A percentile compares a stretch with the other conserved stretches of the same genome.
Evolutionary conservation across 208 protist genomes (phyloP).

Genomic region (Borovskyia barvae): DNA sequence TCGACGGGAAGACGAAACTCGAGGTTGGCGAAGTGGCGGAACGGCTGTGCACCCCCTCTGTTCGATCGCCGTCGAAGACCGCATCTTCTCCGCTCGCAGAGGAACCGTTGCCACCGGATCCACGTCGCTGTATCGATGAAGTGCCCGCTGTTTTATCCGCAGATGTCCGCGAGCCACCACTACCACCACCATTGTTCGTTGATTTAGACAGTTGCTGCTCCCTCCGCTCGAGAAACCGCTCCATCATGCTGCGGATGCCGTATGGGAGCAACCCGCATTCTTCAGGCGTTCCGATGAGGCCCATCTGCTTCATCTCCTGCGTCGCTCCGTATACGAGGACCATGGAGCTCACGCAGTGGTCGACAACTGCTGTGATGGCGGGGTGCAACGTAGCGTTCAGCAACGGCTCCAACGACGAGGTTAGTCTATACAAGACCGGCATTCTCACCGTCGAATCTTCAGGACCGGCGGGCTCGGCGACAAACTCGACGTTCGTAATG

Average conservation of each 20-base stretch:
- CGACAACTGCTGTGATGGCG: conserved; percentile 61
- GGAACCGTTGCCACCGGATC: neutral
- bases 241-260: conserved; percentile 66
- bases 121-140: neutral
- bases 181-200: conserved; percentile 12
- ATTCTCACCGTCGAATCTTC: conserved; percentile 14
- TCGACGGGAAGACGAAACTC: conserved; percentile 40
- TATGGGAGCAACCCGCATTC: conserved; percentile 75
- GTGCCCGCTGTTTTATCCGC: too few relatives aligned
- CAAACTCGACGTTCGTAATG: conserved; percentile 74
- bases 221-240: conserved; percentile 44
- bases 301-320: conserved; percentile 89
- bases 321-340: conserved; percentile 84
- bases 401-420: conserved; percentile 47
- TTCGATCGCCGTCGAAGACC: conserved; percentile 15
- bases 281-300: conserved; percentile 77
- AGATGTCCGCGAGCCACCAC: neutral
- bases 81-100: conserved; percentile 8
- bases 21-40: conserved; percentile 8
- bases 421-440: conserved; percentile 46
- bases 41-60: conserved; percentile 17
- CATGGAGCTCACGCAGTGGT: conserved; percentile 76
- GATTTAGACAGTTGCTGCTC: conserved; percentile 19
- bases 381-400: conserved; percentile 56
- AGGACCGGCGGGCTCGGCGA: conserved; percentile 18